Evolutionary conservation across 495 filamentous ascomycete genomes (phyloP), one percentile per base, ranked within the genome.

Genomic region (Xanthoparmelia taractica): DNA sequence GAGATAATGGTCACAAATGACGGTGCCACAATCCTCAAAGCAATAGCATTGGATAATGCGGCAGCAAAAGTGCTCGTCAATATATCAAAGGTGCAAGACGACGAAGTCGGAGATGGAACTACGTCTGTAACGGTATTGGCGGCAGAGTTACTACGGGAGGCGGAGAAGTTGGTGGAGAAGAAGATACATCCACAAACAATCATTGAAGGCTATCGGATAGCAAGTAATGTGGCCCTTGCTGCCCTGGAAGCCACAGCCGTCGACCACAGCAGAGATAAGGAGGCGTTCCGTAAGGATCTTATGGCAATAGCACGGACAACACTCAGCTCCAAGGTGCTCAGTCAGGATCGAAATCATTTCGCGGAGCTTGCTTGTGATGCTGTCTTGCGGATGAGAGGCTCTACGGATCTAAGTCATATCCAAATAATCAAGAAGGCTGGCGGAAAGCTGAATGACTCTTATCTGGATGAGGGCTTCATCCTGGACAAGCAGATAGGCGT

Each of bases 371-470:
- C 94, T n/a, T 87, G 87, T 60, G 94, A 97, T 72, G 94, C 95
- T 27, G 88, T 98, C 20, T 76, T 98, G 31, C 83, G 95, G 61
- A 79, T 98, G 73, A 88, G 91, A 78, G 91, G 91, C 23, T 96
- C 91, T 11, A 89, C 91, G 48, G 96, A 98, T 74, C 82, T 98
- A 57, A 96, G 90, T 68, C 94, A 97, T 74, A 97, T 98, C 66
- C 94, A 98, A 76, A 89, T 98, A 68, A 97, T 98, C 79, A 98
- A 98, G 81, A 98, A 98, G 80, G 91, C 95, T 17, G 94, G 94
- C 67, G 94, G 94, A 69, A 97, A 97, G 80, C 82, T 98, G 60
- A 91, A 83, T 71, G 94, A 98, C 73, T 97, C 95, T 3, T 98
- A 97, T 77, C 80, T 98, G 52, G 94, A 98, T 71, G 91, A 96